Base-by-base conservation (phyloP, 2,329 filamentous ascomycete genomes). In the Fusarium sacchari region DNA sequence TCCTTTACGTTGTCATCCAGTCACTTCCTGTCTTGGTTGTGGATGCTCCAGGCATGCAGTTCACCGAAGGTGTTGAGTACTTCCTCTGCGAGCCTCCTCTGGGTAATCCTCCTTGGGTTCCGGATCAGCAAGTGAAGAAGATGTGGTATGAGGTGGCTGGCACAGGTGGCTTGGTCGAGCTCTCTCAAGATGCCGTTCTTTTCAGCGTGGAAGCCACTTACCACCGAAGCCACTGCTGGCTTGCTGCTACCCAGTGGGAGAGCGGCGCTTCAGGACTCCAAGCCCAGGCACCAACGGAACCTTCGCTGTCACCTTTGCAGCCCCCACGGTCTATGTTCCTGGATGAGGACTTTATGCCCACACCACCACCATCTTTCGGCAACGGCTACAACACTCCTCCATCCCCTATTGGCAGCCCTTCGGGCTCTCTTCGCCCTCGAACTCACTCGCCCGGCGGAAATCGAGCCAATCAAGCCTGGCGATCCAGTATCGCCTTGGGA, bases 71-170 rank as follows among this genome's bases (percentile, higher is more conserved):
- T 4, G 92, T 94, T 6, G 94, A 96, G 80, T 94, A 96, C 82
- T 96, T 96, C 84, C 85, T 96, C 34, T 95, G 93, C 80, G 88
- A 94, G 79, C 90, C 93, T 8, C 91, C 93, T 0, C 89, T 93
- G 77, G 92, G 91, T 24, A 91, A 91, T 61, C 86, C 90, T 0
- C 93, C 94, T 1, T 96, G 94, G 94, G 86, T 91, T 61, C 92
- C 92, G 60, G 88, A 89, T 42, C 85, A 87, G 39, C 84, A 89
- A 53, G 88, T 92, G 20, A 88, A 89, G 75, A 91, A 90, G 83
- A 90, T 90, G 77, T 94, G 92, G 92, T 94, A 93, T 81, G 89
- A 92, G 73, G 89, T 93, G 10, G 91, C 93, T 6, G 94, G 92
- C 24, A 87, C 87, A 37, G 86, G 86, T 18, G 86, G 85, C 14